phyloP scores from a whole-genome alignment of 768 basidiomycete species.

The Pleurotus djamor region DNA sequence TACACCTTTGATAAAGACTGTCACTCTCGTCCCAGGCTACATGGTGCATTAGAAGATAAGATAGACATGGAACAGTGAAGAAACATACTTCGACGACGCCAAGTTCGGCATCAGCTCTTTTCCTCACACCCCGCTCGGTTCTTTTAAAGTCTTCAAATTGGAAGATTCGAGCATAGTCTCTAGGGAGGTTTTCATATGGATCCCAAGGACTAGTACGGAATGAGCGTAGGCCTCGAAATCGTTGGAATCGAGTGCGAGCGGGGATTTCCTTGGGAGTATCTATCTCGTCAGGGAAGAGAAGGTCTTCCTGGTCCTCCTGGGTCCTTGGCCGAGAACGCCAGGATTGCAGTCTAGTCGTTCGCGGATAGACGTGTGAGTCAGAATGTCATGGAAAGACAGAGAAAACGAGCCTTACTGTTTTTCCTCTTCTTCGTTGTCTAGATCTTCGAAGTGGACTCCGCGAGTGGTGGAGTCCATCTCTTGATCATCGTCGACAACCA shows the following conservation, averaged over 20 bases:
- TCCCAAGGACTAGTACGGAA: constrained; percentile 98
- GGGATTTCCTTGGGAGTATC: constrained; percentile 88
- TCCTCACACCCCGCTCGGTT: constrained; percentile 71
- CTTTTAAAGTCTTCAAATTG: constrained; percentile 94
- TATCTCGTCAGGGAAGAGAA: constrained; percentile 93
- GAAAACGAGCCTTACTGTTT: constrained; percentile 59
- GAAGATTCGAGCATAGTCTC: constrained; percentile 94
- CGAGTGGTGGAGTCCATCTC: constrained; percentile 55
- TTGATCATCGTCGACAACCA: constrained; percentile 49
- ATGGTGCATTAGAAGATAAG: background rate
- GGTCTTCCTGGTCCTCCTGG: constrained; percentile 77
- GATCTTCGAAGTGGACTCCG: constrained; percentile 66
- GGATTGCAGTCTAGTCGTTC: constrained; percentile 50
- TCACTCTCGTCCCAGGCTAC: constrained; percentile 82
- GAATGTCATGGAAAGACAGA: constrained; percentile 2
- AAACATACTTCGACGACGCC: constrained; percentile 61
- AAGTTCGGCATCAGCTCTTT: constrained; percentile 62
- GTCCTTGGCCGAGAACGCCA: constrained; percentile 59
- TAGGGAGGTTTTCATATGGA: constrained; percentile 91
- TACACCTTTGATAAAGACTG: constrained; percentile 72
- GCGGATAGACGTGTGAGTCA: background rate
- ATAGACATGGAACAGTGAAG: background rate
- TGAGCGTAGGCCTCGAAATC: constrained; percentile 87
- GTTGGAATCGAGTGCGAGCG: constrained; percentile 82
- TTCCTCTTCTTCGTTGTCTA: constrained; percentile 83